Conservation (phyloP, 1,284 basidiomycete genomes). For the Trichosporon sp. region DNA sequence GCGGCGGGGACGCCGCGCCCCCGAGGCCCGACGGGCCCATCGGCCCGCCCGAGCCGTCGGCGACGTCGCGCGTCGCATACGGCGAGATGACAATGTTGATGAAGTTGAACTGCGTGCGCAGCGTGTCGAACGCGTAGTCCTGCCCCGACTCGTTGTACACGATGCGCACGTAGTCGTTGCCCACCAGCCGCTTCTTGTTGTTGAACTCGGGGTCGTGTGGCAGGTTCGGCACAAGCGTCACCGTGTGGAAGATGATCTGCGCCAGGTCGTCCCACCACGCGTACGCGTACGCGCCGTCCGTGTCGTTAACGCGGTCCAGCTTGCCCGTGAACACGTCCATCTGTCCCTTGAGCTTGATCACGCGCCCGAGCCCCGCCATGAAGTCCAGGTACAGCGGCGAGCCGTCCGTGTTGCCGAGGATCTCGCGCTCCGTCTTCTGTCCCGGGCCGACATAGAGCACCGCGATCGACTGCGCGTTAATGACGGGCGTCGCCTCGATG, state of each 20-base stretch:
- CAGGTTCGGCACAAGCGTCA: conserved; percentile 93
- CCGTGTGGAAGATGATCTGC: conserved; percentile 91
- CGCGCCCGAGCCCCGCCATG: conserved; percentile 77
- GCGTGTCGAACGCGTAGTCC: conserved; percentile 85
- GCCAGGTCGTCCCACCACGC: conserved; percentile 99
- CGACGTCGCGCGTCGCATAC: conserved; percentile 69
- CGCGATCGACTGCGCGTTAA: conserved; percentile 96
- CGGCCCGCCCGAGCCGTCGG: conserved; percentile 10
- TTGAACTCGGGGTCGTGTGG: conserved; percentile 63
- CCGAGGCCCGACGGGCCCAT: background rate
- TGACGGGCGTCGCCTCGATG: conserved; percentile 85
- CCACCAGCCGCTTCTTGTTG: conserved; percentile 87
- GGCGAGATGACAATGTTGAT: conserved; percentile 96
- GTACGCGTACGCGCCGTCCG: conserved; percentile 80
- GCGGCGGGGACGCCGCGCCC: background rate
- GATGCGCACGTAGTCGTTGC: conserved; percentile 91
- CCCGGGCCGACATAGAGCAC: conserved; percentile 93
- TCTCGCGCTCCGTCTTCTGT: conserved; percentile 78
- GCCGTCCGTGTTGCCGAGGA: conserved; percentile 84
- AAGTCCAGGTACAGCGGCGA: conserved; percentile 93
- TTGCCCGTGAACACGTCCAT: conserved; percentile 93
- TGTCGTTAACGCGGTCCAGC: conserved; percentile 76
- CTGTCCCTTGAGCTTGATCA: conserved; percentile 87
- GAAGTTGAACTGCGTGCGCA: conserved; percentile 86
- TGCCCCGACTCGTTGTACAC: conserved; percentile 93